These are phyloP conservation scores for Moesziomyces sp. DNA, from an alignment of 1,284 basidiomycete genomes.

Conservation along the genomic window DNA sequence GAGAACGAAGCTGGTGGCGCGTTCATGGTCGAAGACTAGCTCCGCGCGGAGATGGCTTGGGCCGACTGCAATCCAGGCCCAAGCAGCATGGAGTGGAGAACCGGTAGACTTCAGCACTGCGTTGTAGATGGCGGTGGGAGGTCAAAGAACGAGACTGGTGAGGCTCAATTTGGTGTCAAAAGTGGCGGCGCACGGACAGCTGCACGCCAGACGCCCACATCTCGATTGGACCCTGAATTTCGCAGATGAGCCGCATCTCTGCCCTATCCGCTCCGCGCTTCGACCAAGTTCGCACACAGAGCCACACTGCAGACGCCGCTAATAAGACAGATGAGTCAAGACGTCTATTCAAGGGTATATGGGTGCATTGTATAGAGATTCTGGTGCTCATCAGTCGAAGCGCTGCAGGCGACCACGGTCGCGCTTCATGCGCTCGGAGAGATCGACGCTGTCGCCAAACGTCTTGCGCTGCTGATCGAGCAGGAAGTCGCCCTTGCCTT, in stretches of 20 bases:
- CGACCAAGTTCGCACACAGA: too few relatives aligned
- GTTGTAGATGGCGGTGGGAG: not conserved
- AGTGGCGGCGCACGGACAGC: slow-evolving; percentile 5
- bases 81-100: too few relatives aligned
- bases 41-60: not conserved
- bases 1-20: not conserved
- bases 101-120: too few relatives aligned
- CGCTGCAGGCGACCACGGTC: slow-evolving; percentile 46
- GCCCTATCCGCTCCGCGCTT: not conserved
- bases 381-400: slow-evolving; percentile 23
- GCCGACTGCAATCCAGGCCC: not conserved
- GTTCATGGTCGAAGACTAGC: slow-evolving; percentile 2
- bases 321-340: too few relatives aligned
- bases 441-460: slow-evolving; percentile 50
- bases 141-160: not conserved
- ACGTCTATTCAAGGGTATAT: not conserved
- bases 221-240: slow-evolving; percentile 7
- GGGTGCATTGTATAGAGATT: too few relatives aligned
- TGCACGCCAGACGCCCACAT: slow-evolving; percentile 1
- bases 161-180: not conserved
- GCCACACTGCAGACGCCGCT: too few relatives aligned
- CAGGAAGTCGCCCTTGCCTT: slow-evolving; percentile 57
- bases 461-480: slow-evolving; percentile 58
- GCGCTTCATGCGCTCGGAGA: slow-evolving; percentile 53
- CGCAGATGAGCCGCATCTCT: too few relatives aligned